Percentiles rank a stretch among this genome's conserved stretches.
phyloP scores from a whole-genome alignment of 495 filamentous ascomycete species.

The Aspergillus homomorphus region DNA sequence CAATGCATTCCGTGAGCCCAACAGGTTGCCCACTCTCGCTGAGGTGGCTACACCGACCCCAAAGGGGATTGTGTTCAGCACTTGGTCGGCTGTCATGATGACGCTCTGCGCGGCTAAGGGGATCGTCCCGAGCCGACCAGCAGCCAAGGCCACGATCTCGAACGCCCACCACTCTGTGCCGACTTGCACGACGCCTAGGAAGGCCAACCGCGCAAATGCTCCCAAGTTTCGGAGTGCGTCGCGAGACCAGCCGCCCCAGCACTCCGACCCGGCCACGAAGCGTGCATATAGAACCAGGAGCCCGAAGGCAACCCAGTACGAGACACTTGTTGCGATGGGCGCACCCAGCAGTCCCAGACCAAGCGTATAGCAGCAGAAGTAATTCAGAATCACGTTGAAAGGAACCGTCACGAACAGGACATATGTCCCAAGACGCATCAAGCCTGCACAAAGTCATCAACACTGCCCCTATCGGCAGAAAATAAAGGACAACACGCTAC shows the following conservation, averaged over 20 bases:
- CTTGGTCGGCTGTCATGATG: constrained; percentile 92
- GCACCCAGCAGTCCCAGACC: constrained; percentile 72
- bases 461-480: background rate
- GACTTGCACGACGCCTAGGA: constrained; percentile 80
- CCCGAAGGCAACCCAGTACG: constrained; percentile 83
- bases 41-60: constrained; percentile 84
- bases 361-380: constrained; percentile 72
- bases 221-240: constrained; percentile 61
- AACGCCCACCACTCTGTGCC: constrained; percentile 98
- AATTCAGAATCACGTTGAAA: constrained; percentile 73
- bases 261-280: constrained; percentile 68
- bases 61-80: constrained; percentile 92
- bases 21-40: constrained; percentile 75
- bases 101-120: constrained; percentile 84
- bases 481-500: constrained; percentile 32
- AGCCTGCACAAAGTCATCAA: constrained; percentile 45
- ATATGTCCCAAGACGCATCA: constrained; percentile 86
- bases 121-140: constrained; percentile 78
- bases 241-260: constrained; percentile 79
- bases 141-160: constrained; percentile 89
- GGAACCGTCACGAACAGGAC: constrained; percentile 82
- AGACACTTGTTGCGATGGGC: constrained; percentile 77
- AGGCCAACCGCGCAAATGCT: constrained; percentile 73
- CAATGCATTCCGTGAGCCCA: constrained; percentile 65
- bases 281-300: constrained; percentile 73